Conservation (phyloP, 2,329 filamentous ascomycete species). For the Fusarium pseudograminearum region DNA sequence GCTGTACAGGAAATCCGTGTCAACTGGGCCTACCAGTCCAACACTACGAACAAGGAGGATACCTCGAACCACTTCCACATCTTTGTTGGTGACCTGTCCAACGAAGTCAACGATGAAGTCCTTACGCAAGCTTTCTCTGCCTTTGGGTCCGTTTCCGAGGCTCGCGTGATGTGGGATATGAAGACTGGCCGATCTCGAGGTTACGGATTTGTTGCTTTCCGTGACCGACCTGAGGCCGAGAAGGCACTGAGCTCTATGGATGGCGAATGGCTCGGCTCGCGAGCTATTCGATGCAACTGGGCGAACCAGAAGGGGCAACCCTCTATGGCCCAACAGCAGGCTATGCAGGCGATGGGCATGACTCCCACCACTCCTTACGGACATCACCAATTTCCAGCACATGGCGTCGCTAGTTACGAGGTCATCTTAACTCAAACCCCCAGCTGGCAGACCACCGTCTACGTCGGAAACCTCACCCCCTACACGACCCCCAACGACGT, state of each 20-base stretch:
- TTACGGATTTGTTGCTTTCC: slow-evolving; percentile 98
- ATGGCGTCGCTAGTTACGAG: slow-evolving; percentile 96
- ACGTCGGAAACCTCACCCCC: slow-evolving; percentile 96
- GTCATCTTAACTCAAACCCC: slow-evolving; percentile 97
- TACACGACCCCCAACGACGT: slow-evolving; percentile 98
- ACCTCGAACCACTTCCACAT: slow-evolving; percentile 99
- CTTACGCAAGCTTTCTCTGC: slow-evolving; percentile 93
- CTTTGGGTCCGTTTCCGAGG: slow-evolving; percentile 95
- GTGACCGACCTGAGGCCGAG: slow-evolving; percentile 92
- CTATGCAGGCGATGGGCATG: slow-evolving; percentile 98
- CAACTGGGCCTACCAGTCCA: slow-evolving; percentile 99
- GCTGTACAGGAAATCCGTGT: slow-evolving; percentile 88
- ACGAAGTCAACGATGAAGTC: slow-evolving; percentile 98
- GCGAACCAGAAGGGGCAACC: slow-evolving; percentile 99
- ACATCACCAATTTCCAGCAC: slow-evolving; percentile 97
- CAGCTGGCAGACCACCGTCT: slow-evolving; percentile 97
- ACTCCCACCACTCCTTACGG: slow-evolving; percentile 96
- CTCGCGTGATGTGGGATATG: slow-evolving; percentile 99
- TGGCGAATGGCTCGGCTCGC: slow-evolving; percentile 97
- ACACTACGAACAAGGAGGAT: slow-evolving; percentile 93
- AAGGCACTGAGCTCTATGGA: slow-evolving; percentile 98
- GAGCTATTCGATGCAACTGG: slow-evolving; percentile 99
- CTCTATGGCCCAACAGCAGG: slow-evolving; percentile 96
- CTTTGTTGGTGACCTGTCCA: slow-evolving; percentile 96
- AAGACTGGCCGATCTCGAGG: slow-evolving; percentile 98